Base-by-base conservation (phyloP, 805 yeast genomes). In the Starmerella tilneyi region DNA sequence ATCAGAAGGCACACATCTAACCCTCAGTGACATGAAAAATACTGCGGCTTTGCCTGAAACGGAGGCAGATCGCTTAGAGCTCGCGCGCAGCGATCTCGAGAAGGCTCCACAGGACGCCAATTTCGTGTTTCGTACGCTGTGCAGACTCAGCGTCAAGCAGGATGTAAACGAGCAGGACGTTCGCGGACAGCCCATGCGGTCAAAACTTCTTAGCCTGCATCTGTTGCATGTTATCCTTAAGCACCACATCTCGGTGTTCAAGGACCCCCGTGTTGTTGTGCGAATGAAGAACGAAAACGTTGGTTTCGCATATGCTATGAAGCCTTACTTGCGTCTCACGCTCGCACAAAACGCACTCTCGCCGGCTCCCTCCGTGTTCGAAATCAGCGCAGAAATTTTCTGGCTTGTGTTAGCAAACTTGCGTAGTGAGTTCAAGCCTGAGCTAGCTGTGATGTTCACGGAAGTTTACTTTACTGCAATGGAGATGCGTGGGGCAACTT, bases 391-490 rank as follows among this genome's bases (percentile, higher is more conserved):
- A 32, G 97, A 92, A 63, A 88, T 94, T 15, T 86, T 86, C 67
- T 92, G 96, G 95, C 67, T 89, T 33, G 69, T 92, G 54, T 70
- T 89, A 32, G 76, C 86, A 20, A 82, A 85, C 56, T 67, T 94
- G 55, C 76, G 98, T 59, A 73, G 81, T 12, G 92, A 83, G 55
- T 86, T 92, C 68, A 89, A 88, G 63, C 74, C 81, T 53, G 98
- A 92, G 60, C 84, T 92, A 36, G 95, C 96, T 1, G 95, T 94
- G 0, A 84, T 94, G 58, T 75, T 88, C 67, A 81, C 79, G 36
- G 97, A 92, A 58, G 84, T 89, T 43, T 92, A 92, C 62, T 82
- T 92, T 64, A 96, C 97, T 3, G 84, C 94, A 34, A 75, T 92
- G 37, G 97, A 89, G 58, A 75, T 92, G 78, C 83, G 80, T 58